phyloP scores from a whole-genome alignment of 768 basidiomycete genomes.

The Mycena epipterygia region DNA sequence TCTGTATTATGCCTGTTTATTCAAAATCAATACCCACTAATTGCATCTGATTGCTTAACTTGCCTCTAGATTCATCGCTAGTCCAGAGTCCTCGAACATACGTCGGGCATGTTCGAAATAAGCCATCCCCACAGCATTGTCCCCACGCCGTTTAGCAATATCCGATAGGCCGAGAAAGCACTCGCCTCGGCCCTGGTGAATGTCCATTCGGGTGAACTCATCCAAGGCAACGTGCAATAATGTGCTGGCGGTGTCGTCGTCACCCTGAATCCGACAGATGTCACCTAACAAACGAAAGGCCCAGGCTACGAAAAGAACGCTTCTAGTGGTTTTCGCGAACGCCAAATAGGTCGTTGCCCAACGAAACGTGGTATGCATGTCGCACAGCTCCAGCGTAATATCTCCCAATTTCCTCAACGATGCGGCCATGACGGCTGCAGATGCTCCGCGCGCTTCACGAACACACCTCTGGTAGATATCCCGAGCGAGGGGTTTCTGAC shows the following conservation, averaged over 20 bases:
- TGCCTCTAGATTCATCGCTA: too few relatives aligned
- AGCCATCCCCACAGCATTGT: too few relatives aligned
- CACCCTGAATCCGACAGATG: background rate
- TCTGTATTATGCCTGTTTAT: too few relatives aligned
- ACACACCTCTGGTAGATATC: background rate
- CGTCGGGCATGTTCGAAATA: too few relatives aligned
- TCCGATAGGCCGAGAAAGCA: background rate
- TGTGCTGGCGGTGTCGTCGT: background rate
- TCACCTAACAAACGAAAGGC: background rate
- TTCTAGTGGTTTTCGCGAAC: background rate
- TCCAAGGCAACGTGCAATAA: background rate
- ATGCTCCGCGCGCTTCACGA: background rate
- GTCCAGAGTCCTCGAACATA: too few relatives aligned
- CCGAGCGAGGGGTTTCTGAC: background rate
- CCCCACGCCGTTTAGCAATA: background rate
- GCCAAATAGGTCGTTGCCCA: background rate
- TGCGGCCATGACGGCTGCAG: background rate
- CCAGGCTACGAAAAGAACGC: background rate
- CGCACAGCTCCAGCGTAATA: background rate
- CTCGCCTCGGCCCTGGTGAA: background rate
- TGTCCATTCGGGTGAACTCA: constrained; percentile 1
- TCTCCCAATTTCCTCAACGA: background rate
- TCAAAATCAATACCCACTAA: too few relatives aligned
- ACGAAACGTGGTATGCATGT: background rate
- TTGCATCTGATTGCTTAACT: too few relatives aligned